Conservation (phyloP, 257 asterid genomes). For the Echites panduratus region DNA sequence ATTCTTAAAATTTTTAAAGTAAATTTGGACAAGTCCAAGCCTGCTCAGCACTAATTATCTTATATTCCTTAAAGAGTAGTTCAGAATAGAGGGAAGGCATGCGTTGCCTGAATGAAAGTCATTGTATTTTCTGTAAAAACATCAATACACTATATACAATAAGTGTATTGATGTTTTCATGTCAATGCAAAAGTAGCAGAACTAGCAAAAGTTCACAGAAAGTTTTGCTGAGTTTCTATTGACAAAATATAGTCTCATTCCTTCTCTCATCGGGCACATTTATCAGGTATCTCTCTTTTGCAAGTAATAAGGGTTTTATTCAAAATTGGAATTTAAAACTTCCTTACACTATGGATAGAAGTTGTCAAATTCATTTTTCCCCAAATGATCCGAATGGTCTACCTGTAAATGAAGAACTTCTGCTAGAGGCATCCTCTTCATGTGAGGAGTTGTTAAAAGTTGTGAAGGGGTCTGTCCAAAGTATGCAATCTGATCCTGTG, state of each 20-base stretch:
- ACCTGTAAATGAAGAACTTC: slow-evolving; percentile 99
- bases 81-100: not conserved
- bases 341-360: not conserved
- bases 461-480: slow-evolving; percentile 99
- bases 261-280: not conserved
- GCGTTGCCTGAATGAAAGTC: not conserved
- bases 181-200: not conserved
- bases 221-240: not conserved
- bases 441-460: slow-evolving; percentile 83
- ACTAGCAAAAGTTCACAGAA: not conserved
- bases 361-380: not conserved
- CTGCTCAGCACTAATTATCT: not conserved
- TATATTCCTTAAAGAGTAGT: not conserved
- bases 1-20: too few relatives aligned
- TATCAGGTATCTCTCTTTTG: not conserved
- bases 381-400: not conserved
- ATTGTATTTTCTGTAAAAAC: not conserved
- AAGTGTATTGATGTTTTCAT: not conserved
- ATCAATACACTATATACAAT: not conserved
- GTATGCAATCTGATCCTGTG: slow-evolving; percentile 98
- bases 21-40: not conserved
- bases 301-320: not conserved
- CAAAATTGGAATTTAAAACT: not conserved
- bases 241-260: not conserved
- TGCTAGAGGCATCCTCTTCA: slow-evolving; percentile 70